Conservation (phyloP, 306 rosid genomes). For the Canavalia gladiata region DNA sequence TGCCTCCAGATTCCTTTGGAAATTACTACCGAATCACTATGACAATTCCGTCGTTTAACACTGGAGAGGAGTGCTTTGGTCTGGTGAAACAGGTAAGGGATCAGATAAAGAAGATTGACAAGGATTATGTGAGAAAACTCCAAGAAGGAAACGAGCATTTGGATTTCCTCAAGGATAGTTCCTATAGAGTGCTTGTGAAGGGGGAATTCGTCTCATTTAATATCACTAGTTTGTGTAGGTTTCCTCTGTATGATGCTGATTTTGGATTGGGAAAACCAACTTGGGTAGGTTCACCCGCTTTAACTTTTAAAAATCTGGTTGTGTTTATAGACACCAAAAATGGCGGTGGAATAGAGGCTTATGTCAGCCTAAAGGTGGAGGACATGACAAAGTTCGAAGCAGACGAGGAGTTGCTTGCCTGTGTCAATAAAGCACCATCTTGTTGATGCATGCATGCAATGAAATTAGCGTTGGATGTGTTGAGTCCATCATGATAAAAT, state of each 20-base stretch:
- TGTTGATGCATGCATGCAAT: background rate
- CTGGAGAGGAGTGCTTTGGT: conserved; percentile 14
- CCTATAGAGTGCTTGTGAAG: conserved; percentile 40
- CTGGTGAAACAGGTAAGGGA: conserved; percentile 49
- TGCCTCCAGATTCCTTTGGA: conserved; percentile 52
- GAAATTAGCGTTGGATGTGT: background rate
- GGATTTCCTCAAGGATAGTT: conserved; percentile 38
- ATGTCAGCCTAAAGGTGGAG: conserved; percentile 55
- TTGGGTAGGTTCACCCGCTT: conserved; percentile 59
- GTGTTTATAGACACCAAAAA: conserved; percentile 56
- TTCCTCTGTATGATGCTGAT: conserved; percentile 68
- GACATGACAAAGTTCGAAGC: conserved; percentile 62
- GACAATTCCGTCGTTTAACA: conserved; percentile 31
- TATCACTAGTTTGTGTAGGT: conserved; percentile 59
- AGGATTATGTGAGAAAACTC: conserved; percentile 43
- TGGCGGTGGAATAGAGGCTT: conserved; percentile 64
- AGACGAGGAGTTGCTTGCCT: conserved; percentile 50
- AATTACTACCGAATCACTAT: conserved; percentile 48
- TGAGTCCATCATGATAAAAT: background rate
- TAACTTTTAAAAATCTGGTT: conserved; percentile 57
- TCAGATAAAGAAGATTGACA: conserved; percentile 49
- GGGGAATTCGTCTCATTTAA: conserved; percentile 51
- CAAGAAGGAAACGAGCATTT: conserved; percentile 39
- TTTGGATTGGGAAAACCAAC: conserved; percentile 73
- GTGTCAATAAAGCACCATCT: conserved; percentile 3